These are phyloP conservation scores for Agmasoma carcini DNA, from an alignment of 371 early-diverging fungal genomes.

Conservation along the genomic window DNA sequence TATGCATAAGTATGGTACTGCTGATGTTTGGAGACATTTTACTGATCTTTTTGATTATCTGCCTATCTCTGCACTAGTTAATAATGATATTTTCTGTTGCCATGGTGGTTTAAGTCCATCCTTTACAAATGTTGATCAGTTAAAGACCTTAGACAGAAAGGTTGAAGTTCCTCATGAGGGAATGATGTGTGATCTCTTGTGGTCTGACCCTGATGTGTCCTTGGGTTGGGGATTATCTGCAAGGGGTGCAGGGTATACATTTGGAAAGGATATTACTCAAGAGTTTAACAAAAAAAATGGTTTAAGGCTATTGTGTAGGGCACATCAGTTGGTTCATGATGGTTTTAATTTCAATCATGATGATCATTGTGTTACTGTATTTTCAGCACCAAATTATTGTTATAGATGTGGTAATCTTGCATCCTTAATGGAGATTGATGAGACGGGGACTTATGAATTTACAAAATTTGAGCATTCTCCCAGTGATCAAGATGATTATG, in stretches of 20 bases:
- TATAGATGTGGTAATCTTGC: constrained; percentile 96
- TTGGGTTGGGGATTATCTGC: constrained; percentile 93
- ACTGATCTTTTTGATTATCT: constrained; percentile 94
- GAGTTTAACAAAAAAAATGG: constrained; percentile 91
- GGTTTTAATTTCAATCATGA: constrained; percentile 95
- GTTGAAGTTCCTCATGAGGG: constrained; percentile 97
- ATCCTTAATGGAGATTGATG: constrained; percentile 81
- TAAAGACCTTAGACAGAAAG: constrained; percentile 78
- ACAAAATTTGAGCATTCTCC: constrained; percentile 93
- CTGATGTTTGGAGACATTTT: constrained; percentile 92
- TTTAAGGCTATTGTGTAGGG: constrained; percentile 80
- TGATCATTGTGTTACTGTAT: constrained; percentile 90
- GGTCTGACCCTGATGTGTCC: constrained; percentile 96
- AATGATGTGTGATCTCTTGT: constrained; percentile 87
- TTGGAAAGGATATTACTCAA: constrained; percentile 77
- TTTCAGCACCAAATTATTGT: constrained; percentile 96
- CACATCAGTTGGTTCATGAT: constrained; percentile 97
- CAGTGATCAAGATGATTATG: constrained; percentile 82
- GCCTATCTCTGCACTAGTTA: constrained; percentile 82
- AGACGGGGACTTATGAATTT: constrained; percentile 63
- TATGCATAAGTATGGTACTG: constrained; percentile 83
- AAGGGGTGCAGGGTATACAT: constrained; percentile 91
- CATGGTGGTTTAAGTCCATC: constrained; percentile 96
- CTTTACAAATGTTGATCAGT: constrained; percentile 84
- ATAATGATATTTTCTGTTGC: constrained; percentile 81